Evolutionary conservation across 345 rosid species (phyloP).

Genomic region (sweet orange (Citrus sinensis)): DNA sequence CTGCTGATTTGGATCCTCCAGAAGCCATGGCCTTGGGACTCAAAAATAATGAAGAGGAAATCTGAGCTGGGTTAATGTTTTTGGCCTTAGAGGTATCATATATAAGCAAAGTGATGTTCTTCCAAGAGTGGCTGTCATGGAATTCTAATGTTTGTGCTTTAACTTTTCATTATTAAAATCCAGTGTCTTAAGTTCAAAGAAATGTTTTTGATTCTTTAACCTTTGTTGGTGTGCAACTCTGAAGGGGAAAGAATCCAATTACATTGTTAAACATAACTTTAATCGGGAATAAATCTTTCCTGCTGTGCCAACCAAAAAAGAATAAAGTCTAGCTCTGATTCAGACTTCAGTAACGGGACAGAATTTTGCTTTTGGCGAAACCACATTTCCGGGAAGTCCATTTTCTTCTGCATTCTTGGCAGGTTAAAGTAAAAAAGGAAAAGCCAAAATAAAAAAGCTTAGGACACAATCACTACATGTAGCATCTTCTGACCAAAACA

Average conservation of each 20-base stretch:
- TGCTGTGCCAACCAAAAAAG: constrained; percentile 17
- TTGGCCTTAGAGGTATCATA: not conserved
- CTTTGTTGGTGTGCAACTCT: constrained; percentile 20
- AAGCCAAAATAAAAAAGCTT: not conserved
- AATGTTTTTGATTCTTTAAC: constrained; percentile 43
- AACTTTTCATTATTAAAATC: constrained; percentile 3
- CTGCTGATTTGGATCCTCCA: constrained; percentile 58
- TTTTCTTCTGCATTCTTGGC: not conserved
- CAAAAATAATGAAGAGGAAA: not conserved
- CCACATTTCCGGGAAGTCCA: not conserved
- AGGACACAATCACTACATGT: not conserved
- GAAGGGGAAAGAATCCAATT: constrained; percentile 30
- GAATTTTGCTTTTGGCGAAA: not conserved
- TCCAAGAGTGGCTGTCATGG: not conserved
- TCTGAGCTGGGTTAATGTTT: not conserved
- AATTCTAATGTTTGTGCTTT: not conserved
- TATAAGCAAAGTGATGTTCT: not conserved
- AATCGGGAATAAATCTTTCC: constrained; percentile 21
- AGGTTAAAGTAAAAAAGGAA: not conserved
- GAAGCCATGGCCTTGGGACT: constrained; percentile 48
- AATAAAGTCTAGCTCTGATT: constrained; percentile 18
- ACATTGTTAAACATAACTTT: not conserved
- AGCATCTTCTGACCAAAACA: not conserved
- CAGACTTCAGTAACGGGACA: not conserved
- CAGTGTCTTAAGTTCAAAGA: constrained; percentile 41